Evolutionary conservation across 73 alveolate genomes (phyloP).

Genomic region (Tetrahymena elliotti): DNA sequence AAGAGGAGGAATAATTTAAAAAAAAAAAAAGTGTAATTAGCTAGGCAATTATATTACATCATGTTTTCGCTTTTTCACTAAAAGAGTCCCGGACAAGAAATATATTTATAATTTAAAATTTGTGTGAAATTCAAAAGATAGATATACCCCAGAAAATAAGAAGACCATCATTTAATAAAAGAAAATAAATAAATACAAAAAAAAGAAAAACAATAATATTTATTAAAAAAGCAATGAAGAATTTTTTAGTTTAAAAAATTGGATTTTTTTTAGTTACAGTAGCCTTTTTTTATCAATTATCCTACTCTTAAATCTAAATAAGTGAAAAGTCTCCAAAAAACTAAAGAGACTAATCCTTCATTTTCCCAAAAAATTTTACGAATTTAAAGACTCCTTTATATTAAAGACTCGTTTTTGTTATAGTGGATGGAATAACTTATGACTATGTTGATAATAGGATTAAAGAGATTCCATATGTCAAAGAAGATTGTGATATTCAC

Average conservation of each 20-base stretch:
- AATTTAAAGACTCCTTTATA: neutral
- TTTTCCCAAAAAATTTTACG: neutral
- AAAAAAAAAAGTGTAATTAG: no score
- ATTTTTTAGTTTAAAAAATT: neutral
- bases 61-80: no score
- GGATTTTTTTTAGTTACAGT: neutral
- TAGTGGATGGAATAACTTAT: neutral
- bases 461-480: neutral
- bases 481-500: neutral
- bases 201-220: no score
- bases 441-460: neutral
- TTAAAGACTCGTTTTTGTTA: neutral
- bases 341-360: neutral
- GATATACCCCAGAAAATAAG: no score
- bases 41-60: no score
- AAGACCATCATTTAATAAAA: no score
- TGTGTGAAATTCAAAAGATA: no score
- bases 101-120: no score
- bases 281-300: neutral
- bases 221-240: neutral
- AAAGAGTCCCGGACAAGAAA: no score
- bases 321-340: neutral
- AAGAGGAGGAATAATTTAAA: no score
- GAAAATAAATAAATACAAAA: no score
- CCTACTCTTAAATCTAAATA: neutral